Percentiles rank a stretch among this genome's conserved stretches.
Conservation (phyloP, 768 basidiomycete species). For the Kwoniella dejecticola region DNA sequence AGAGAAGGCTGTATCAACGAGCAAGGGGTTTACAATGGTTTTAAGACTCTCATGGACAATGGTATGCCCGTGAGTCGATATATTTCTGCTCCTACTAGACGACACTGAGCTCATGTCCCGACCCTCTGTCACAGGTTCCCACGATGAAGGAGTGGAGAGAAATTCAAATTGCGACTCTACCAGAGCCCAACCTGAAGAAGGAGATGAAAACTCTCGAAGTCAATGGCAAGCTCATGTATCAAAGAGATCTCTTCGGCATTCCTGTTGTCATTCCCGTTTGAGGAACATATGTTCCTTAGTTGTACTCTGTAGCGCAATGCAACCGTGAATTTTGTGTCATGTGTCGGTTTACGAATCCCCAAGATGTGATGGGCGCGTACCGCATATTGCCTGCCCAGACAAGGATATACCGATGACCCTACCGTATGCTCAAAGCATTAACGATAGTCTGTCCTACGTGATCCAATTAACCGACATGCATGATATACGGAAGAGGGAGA, state of each 20-base stretch:
- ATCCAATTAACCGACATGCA: no score
- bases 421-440: no score
- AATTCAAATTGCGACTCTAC: conserved; percentile 30
- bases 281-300: background rate
- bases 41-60: conserved; percentile 31
- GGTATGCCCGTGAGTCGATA: conserved; percentile 24
- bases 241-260: conserved; percentile 6
- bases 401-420: no score
- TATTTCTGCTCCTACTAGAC: background rate
- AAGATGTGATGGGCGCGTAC: no score
- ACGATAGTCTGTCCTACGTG: no score
- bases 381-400: no score
- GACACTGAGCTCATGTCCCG: background rate
- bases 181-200: conserved; percentile 1
- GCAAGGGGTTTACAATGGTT: conserved; percentile 39
- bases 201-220: conserved; percentile 4
- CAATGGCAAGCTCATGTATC: conserved; percentile 1
- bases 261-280: conserved; percentile 3
- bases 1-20: conserved; percentile 38
- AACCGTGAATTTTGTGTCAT: no score
- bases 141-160: conserved; percentile 42
- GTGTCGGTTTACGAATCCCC: no score
- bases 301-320: background rate
- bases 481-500: no score
- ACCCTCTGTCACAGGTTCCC: conserved; percentile 15